phyloP scores from a whole-genome alignment of 148 eudicot species.

The Linanthus parryae region DNA sequence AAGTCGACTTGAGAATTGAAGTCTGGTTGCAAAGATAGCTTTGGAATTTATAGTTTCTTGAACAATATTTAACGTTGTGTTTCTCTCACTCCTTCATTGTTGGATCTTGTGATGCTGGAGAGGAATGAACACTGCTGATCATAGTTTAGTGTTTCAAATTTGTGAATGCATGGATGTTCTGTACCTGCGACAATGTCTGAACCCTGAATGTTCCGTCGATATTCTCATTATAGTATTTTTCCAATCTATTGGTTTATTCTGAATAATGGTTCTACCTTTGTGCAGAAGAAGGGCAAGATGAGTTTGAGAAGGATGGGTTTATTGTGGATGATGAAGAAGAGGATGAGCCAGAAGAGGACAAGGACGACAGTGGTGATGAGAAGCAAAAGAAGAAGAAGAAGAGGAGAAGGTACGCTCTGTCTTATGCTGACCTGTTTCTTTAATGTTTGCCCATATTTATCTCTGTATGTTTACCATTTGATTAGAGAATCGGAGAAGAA shows the following conservation, averaged over 20 bases:
- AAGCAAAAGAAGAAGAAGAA: constrained; percentile 71
- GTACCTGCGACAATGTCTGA: neutral
- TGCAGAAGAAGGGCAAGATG: constrained; percentile 85
- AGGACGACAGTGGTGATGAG: constrained; percentile 54
- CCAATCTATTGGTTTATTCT: neutral
- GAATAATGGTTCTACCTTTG: constrained; percentile 6
- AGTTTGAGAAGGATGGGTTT: constrained; percentile 91
- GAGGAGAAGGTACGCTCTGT: constrained; percentile 56
- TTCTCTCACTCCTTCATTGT: too few species aligned
- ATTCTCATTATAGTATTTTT: neutral
- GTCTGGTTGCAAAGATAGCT: too few species aligned
- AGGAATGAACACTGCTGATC: neutral
- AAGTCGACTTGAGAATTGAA: too few species aligned
- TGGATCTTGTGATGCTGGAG: neutral
- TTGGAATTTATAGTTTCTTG: too few species aligned
- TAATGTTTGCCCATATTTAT: neutral
- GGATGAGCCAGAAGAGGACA: constrained; percentile 51
- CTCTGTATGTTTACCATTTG: neutral
- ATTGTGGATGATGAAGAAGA: constrained; percentile 87
- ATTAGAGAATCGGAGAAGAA: constrained; percentile 61
- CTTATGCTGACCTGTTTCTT: neutral
- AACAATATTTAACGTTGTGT: too few species aligned
- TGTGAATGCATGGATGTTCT: neutral
- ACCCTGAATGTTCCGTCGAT: neutral
- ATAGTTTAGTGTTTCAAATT: neutral